These are phyloP conservation scores for Pseudogymnoascus pannorum DNA, from an alignment of 2,329 filamentous ascomycete species.

Conservation along the genomic window DNA sequence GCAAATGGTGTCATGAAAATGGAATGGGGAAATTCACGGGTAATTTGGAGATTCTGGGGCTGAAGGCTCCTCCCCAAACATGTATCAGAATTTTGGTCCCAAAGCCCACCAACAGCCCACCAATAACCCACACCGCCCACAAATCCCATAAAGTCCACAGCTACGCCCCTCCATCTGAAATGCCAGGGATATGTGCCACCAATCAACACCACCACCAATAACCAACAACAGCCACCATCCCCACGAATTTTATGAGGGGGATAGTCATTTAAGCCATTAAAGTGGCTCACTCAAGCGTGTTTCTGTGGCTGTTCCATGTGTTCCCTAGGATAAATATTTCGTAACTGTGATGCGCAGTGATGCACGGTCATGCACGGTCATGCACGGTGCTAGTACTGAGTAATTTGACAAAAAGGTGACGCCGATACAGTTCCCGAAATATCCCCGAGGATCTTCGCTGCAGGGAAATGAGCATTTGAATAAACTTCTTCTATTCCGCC, in stretches of 20 bases:
- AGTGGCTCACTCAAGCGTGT: background rate
- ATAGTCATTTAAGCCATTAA: background rate
- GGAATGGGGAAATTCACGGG: background rate
- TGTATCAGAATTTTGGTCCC: background rate
- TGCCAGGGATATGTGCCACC: background rate
- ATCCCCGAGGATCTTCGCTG: background rate
- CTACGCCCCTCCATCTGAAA: background rate
- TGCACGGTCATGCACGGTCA: background rate
- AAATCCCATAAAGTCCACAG: background rate
- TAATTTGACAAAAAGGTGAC: conserved; percentile 1
- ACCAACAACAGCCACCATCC: too few relatives aligned
- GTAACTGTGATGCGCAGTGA: background rate
- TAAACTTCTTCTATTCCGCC: conserved; percentile 4
- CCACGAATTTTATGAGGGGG: background rate
- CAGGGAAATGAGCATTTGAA: background rate
- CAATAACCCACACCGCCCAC: too few relatives aligned
- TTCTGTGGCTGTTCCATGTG: background rate
- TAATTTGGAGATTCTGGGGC: background rate
- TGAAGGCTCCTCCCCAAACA: background rate
- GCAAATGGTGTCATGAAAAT: background rate
- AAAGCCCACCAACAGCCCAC: too few relatives aligned
- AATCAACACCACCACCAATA: background rate
- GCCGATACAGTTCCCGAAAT: background rate
- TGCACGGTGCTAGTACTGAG: background rate
- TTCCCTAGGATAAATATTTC: background rate